Evolutionary conservation across 1,139 yeast species (phyloP), one percentile per base, ranked within the genome.

Genomic region (Sugiyamaella paludigena): DNA sequence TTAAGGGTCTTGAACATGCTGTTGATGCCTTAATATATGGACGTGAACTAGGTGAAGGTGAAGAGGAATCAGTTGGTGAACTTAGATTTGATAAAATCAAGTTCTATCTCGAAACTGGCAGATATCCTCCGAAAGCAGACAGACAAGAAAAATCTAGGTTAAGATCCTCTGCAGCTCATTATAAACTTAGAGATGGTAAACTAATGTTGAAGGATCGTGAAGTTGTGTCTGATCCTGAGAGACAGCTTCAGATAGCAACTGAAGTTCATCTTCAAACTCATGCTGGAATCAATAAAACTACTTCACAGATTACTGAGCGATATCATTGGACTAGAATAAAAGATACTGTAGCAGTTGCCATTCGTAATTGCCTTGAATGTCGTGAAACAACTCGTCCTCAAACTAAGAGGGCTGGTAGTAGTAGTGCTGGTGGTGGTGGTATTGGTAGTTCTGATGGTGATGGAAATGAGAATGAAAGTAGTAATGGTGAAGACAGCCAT

Each of bases 311-410:
- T 16, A 79, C 94, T 0, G 94, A 86, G 55, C 78, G 79, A 57
- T 92, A 84, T 60, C 95, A 88, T 65, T 92, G 98, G 97, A 79
- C 89, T 1, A 78, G 95, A 44, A 86, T 92, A 54, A 91, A 92
- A 67, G 89, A 82, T 54, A 88, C 96, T 0, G 96, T 87, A 0
- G 83, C 86, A 0, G 80, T 82, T 36, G 94, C 88, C 1, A 83
- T 91, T 45, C 76, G 84, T 51, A 79, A 81, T 51, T 92, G 98
- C 64, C 73, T 78, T 1, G 84, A 81, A 49, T 91, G 98, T 67
- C 75, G 87, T 45, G 78, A 76, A 16, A 61, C 72, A 7, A 52
- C 61, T 11, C 55, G 64, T 3, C 66, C 65, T 8, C 57, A 64
- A 11, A 58, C 64, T 13, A 61, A 60, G 45, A 47, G 65, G 9